Evolutionary conservation across 1,139 yeast genomes (phyloP).

Genomic region (Scheffersomyces lignicola): DNA sequence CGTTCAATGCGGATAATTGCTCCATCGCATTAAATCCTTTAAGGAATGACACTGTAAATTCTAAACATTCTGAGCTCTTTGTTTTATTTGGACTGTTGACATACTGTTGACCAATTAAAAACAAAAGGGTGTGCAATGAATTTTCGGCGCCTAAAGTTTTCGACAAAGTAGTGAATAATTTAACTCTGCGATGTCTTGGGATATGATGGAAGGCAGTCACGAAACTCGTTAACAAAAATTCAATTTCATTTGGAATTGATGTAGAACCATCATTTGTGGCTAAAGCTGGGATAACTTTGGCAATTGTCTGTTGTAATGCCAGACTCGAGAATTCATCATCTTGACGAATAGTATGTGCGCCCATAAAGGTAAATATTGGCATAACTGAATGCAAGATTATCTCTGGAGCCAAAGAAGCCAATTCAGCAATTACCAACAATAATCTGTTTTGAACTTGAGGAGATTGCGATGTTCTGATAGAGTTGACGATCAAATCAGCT

Average conservation of each 20-base stretch:
- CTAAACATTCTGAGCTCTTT: conserved; percentile 67
- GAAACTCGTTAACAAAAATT: conserved; percentile 82
- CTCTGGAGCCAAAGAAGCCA: conserved; percentile 89
- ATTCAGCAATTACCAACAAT: conserved; percentile 78
- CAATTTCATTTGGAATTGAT: conserved; percentile 62
- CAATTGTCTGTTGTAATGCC: conserved; percentile 89
- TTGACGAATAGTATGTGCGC: conserved; percentile 94
- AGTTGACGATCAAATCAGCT: conserved; percentile 87
- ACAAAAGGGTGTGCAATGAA: conserved; percentile 71
- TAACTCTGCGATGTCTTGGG: conserved; percentile 94
- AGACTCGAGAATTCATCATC: conserved; percentile 94
- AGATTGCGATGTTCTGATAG: conserved; percentile 83
- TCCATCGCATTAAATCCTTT: conserved; percentile 66
- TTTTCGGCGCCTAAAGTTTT: conserved; percentile 69
- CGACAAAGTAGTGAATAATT: conserved; percentile 75
- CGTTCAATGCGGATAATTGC: conserved; percentile 61
- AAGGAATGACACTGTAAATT: conserved; percentile 70
- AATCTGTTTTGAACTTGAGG: conserved; percentile 94
- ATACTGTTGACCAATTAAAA: conserved; percentile 79
- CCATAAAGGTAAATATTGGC: conserved; percentile 99
- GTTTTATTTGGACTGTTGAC: conserved; percentile 53
- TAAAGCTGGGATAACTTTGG: conserved; percentile 89
- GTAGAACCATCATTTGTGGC: conserved; percentile 61
- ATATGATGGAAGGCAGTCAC: conserved; percentile 93
- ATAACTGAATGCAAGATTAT: conserved; percentile 91